These are phyloP conservation scores for Neonectria magnoliae DNA, from an alignment of 2,329 filamentous ascomycete genomes.

Conservation along the genomic window DNA sequence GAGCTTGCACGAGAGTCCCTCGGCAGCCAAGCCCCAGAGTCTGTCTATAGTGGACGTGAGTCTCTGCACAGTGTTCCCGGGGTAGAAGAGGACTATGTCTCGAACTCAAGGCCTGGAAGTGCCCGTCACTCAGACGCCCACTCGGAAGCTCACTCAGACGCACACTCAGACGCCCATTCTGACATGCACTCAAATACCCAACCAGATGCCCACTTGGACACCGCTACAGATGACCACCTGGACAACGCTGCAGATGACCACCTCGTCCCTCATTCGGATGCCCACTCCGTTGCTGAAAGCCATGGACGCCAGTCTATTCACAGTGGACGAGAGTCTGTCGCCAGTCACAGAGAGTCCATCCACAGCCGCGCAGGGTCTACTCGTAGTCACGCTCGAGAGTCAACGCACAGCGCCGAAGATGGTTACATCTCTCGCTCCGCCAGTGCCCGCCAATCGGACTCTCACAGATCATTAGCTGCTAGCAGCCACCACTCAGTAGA, in stretches of 20 bases:
- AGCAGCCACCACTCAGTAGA: slow-evolving; percentile 31
- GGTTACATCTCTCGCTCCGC: slow-evolving; percentile 9
- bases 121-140: background rate
- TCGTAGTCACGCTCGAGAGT: slow-evolving; percentile 9
- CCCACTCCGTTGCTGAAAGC: background rate
- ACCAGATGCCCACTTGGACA: background rate
- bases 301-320: background rate
- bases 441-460: slow-evolving; percentile 39
- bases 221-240: background rate
- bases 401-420: background rate
- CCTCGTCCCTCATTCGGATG: background rate
- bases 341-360: slow-evolving; percentile 1
- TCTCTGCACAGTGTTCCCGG: background rate
- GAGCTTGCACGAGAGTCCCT: background rate
- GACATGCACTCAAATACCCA: background rate
- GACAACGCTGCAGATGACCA: background rate
- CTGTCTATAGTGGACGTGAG: background rate
- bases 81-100: background rate
- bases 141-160: background rate
- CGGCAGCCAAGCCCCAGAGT: background rate
- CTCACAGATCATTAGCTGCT: slow-evolving; percentile 35
- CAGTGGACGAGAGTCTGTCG: slow-evolving; percentile 7
- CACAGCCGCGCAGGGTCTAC: background rate
- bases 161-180: background rate
- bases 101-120: background rate